Evolutionary conservation across 441 rosid genomes (phyloP).

Genomic region (Brassica balearica): DNA sequence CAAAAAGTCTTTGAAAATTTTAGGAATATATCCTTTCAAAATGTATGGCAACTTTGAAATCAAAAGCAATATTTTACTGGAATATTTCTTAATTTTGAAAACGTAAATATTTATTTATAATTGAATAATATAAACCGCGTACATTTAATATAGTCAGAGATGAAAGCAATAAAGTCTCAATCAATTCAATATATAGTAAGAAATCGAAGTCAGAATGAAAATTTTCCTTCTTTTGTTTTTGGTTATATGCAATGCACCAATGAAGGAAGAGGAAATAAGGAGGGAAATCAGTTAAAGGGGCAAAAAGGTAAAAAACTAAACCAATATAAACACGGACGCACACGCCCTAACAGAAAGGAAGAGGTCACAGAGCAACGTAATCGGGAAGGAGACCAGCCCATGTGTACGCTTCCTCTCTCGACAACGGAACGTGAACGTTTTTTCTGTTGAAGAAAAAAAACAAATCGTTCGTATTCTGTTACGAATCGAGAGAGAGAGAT

Average conservation of each 20-base stretch:
- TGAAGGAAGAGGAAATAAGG: neutral
- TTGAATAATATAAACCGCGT: neutral
- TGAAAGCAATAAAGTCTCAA: neutral
- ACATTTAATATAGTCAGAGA: neutral
- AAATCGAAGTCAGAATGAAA: neutral
- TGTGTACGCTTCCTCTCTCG: constrained; percentile 32
- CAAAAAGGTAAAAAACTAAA: neutral
- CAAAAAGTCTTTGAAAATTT: neutral
- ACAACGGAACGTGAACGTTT: constrained; percentile 7
- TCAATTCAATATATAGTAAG: neutral
- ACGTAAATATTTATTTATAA: neutral
- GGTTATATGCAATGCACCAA: neutral
- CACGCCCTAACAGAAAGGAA: neutral
- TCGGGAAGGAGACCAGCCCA: constrained; percentile 28
- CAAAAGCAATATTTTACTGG: neutral
- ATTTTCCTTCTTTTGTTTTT: no score
- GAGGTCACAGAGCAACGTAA: constrained; percentile 30
- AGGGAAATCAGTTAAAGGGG: constrained; percentile 26
- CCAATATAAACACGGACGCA: neutral
- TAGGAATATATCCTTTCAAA: neutral
- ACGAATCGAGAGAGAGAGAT: neutral
- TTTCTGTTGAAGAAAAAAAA: neutral
- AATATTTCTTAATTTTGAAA: neutral
- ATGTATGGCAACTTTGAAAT: neutral
- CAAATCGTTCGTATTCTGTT: constrained; percentile 5